phyloP scores from a whole-genome alignment of 768 basidiomycete species.

The Cyclocybe aegerita region DNA sequence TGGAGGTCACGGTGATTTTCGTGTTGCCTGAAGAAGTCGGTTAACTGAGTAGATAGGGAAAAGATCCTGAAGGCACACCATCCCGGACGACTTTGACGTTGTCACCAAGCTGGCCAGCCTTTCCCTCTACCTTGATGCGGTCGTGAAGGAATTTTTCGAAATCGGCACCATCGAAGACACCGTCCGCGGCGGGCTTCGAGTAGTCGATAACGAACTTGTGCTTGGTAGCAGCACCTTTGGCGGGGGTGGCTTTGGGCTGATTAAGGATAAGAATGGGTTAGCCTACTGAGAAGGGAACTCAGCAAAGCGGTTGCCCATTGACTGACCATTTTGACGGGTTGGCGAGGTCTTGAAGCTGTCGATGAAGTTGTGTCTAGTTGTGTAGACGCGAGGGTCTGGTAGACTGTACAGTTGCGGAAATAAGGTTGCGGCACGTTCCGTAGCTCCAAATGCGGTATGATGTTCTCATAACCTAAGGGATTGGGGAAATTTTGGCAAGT shows the following conservation, averaged over 20 bases:
- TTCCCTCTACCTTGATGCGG: slow-evolving; percentile 91
- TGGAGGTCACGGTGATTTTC: slow-evolving; percentile 83
- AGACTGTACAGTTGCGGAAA: slow-evolving; percentile 53
- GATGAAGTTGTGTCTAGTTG: neutral
- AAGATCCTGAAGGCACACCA: slow-evolving; percentile 48
- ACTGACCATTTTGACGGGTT: slow-evolving; percentile 67
- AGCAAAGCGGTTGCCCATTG: slow-evolving; percentile 74
- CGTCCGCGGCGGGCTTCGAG: slow-evolving; percentile 70
- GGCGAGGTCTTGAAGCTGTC: slow-evolving; percentile 15
- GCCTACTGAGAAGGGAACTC: slow-evolving; percentile 93
- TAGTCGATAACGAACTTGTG: slow-evolving; percentile 84
- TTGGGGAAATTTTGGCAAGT: slow-evolving; percentile 9
- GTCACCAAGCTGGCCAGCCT: slow-evolving; percentile 90
- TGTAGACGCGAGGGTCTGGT: slow-evolving; percentile 16
- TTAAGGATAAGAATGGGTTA: slow-evolving; percentile 43
- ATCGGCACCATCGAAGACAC: slow-evolving; percentile 59
- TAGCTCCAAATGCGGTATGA: slow-evolving; percentile 12
- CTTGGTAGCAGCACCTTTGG: slow-evolving; percentile 56
- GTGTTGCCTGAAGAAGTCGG: slow-evolving; percentile 52
- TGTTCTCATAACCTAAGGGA: slow-evolving; percentile 1
- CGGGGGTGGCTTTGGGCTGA: slow-evolving; percentile 60
- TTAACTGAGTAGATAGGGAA: neutral
- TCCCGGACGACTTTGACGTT: slow-evolving; percentile 84
- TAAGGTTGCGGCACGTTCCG: slow-evolving; percentile 32
- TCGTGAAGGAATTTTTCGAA: slow-evolving; percentile 90